Evolutionary conservation across 495 filamentous ascomycete genomes (phyloP).

Genomic region (Pseudevernia furfuracea): DNA sequence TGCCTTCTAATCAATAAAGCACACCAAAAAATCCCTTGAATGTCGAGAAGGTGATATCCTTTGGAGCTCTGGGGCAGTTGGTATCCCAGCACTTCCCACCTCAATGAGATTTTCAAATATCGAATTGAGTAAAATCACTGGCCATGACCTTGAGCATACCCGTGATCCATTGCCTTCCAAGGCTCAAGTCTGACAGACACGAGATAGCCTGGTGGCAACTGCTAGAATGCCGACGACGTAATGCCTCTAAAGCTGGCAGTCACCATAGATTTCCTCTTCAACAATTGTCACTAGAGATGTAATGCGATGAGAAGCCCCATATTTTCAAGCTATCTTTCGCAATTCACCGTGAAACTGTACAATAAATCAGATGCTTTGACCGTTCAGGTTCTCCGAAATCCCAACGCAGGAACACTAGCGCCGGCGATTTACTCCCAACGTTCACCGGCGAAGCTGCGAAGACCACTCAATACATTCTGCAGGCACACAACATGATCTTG

Average conservation of each 20-base stretch:
- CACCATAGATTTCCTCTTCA: background rate
- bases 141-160: background rate
- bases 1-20: background rate
- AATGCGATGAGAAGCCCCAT: background rate
- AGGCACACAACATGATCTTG: constrained; percentile 1
- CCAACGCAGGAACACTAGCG: constrained; percentile 1
- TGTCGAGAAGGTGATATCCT: background rate
- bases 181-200: background rate
- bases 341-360: background rate
- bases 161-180: background rate
- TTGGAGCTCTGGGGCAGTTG: background rate
- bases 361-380: background rate
- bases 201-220: no score
- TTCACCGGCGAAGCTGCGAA: background rate
- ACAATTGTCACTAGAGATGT: background rate
- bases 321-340: background rate
- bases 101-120: background rate
- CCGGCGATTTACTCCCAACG: background rate
- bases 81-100: background rate
- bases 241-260: background rate
- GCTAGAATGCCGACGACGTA: no score
- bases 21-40: background rate
- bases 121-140: background rate
- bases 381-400: background rate
- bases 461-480: background rate